phyloP scores from a whole-genome alignment of 345 rosid genomes.

The Salix exigua region DNA sequence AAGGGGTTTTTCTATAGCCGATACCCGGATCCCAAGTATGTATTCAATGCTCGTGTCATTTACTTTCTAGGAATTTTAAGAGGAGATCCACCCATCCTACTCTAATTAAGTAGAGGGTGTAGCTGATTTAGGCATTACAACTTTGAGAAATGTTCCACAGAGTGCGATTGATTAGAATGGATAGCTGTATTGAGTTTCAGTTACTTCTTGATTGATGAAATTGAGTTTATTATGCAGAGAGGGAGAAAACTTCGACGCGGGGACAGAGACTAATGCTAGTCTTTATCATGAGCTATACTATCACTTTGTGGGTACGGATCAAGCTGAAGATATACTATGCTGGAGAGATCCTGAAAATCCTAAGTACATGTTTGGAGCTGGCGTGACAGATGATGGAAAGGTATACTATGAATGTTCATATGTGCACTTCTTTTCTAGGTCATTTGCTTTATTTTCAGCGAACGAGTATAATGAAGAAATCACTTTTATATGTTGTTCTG shows the following conservation, averaged over 20 bases:
- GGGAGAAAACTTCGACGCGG: slow-evolving; percentile 77
- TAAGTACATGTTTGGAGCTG: slow-evolving; percentile 46
- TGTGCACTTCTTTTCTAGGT: not conserved
- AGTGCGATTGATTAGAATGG: not conserved
- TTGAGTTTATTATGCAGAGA: slow-evolving; percentile 41
- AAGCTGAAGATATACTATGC: slow-evolving; percentile 80
- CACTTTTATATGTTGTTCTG: slow-evolving; percentile 7
- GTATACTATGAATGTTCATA: slow-evolving; percentile 21
- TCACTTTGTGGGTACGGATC: slow-evolving; percentile 74
- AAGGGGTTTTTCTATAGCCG: slow-evolving; percentile 92
- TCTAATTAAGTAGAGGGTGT: too few species aligned
- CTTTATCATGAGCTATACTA: slow-evolving; percentile 72
- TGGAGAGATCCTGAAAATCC: slow-evolving; percentile 88
- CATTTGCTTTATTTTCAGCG: not conserved
- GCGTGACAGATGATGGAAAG: slow-evolving; percentile 81
- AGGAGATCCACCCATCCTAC: too few species aligned
- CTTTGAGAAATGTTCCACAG: too few species aligned
- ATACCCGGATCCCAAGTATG: slow-evolving; percentile 79
- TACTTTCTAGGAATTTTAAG: not conserved
- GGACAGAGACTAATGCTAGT: slow-evolving; percentile 79
- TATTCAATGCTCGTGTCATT: not conserved
- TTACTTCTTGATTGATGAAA: not conserved
- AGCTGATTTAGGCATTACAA: too few species aligned
- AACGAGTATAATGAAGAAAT: not conserved
- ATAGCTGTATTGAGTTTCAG: not conserved